Conservation (phyloP, 2,329 filamentous ascomycete species). For the Talaromyces sp. region DNA sequence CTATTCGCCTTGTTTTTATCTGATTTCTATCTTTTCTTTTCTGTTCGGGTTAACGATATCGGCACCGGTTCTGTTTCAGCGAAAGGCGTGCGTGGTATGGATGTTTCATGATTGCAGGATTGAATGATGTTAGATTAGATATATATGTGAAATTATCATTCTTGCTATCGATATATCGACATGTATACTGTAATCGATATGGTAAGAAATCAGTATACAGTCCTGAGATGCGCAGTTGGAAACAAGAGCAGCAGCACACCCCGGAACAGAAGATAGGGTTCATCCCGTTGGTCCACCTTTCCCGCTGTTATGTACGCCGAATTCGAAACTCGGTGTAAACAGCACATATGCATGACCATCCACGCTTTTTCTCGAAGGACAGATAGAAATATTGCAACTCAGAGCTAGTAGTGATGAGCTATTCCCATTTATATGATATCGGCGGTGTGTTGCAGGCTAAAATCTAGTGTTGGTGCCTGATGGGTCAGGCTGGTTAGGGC, state of each 20-base stretch:
- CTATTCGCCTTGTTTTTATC: neutral
- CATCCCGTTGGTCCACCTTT: neutral
- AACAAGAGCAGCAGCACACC: no score
- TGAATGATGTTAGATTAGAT: neutral
- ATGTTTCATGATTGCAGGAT: neutral
- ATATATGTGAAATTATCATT: neutral
- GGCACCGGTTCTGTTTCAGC: neutral
- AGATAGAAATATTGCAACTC: no score
- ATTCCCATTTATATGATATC: no score
- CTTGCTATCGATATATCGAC: neutral
- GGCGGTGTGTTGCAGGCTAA: neutral
- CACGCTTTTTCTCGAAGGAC: no score
- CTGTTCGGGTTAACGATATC: neutral
- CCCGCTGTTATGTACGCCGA: neutral
- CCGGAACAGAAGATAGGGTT: conserved; percentile 30
- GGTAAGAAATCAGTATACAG: no score
- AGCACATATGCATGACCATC: no score
- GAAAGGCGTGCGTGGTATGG: neutral
- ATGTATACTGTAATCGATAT: no score
- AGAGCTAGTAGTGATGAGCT: no score
- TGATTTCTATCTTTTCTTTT: no score
- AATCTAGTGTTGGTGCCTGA: neutral
- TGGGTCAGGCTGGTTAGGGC: neutral
- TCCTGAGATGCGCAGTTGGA: no score
- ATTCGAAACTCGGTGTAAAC: neutral